Conservation (phyloP, 208 protist species). For the Phytomonas francai region DNA sequence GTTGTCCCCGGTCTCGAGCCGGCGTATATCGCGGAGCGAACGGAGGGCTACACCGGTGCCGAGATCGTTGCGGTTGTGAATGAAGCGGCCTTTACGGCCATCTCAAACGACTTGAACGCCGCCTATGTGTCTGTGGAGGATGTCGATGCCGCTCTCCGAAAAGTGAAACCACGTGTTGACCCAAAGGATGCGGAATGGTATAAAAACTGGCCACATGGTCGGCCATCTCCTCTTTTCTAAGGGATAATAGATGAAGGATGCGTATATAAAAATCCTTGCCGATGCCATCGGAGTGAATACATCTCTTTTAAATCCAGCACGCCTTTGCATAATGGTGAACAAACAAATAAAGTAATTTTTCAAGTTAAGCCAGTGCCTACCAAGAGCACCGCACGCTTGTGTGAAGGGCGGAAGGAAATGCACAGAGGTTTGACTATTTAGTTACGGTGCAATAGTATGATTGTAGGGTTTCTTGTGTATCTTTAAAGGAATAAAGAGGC, state of each 20-base stretch:
- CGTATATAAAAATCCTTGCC: no score
- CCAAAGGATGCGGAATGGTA: slow-evolving; percentile 55
- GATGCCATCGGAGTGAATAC: no score
- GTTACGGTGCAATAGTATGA: not conserved
- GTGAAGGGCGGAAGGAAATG: not conserved
- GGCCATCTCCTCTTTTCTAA: no score
- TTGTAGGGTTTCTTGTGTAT: slow-evolving; percentile 1
- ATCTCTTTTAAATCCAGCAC: no score
- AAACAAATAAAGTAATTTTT: no score
- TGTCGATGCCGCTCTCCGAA: slow-evolving; percentile 46
- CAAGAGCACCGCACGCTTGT: no score
- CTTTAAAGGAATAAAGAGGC: not conserved
- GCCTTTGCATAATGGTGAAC: no score
- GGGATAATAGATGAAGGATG: no score
- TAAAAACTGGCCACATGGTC: slow-evolving; percentile 28
- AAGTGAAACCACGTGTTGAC: slow-evolving; percentile 44
- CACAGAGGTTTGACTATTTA: not conserved
- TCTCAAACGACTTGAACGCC: slow-evolving; percentile 53
- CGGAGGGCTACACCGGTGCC: slow-evolving; percentile 90
- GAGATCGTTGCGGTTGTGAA: slow-evolving; percentile 90
- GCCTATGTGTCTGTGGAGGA: slow-evolving; percentile 30
- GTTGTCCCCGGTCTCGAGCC: slow-evolving; percentile 39
- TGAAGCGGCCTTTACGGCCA: slow-evolving; percentile 84
- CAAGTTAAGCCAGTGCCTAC: no score
- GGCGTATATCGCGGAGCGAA: slow-evolving; percentile 32